phyloP scores from a whole-genome alignment of 441 rosid species.

The Corymbia calophylla region DNA sequence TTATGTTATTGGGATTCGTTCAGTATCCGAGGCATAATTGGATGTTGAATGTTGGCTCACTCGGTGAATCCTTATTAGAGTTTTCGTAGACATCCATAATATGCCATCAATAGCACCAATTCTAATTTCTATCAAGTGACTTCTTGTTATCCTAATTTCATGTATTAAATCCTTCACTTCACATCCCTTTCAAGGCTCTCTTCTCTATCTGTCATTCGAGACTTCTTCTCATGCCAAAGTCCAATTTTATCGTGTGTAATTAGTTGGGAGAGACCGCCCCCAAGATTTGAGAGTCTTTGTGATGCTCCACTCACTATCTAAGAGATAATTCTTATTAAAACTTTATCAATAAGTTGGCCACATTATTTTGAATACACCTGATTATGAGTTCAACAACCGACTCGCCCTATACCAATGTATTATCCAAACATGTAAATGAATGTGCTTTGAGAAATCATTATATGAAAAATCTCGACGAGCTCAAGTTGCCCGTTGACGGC shows the following conservation, averaged over 20 bases:
- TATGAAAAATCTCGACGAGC: background rate
- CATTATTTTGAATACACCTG: background rate
- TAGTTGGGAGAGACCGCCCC: background rate
- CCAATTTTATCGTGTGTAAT: background rate
- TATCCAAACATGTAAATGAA: background rate
- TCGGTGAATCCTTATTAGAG: background rate
- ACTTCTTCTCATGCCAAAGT: background rate
- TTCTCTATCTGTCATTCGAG: background rate
- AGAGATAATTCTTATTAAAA: background rate
- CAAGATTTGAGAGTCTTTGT: background rate
- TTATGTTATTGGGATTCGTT: background rate
- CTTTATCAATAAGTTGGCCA: background rate
- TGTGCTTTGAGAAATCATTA: background rate
- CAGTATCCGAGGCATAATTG: background rate
- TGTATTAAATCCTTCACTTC: background rate
- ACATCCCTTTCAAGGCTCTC: background rate
- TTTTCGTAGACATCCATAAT: background rate
- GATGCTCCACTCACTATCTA: background rate
- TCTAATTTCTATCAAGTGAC: background rate
- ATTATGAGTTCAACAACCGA: background rate
- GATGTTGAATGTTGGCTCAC: background rate
- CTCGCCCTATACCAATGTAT: background rate
- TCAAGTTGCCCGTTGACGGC: background rate
- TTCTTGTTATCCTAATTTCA: background rate
- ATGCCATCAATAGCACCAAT: background rate